A percentile compares a stretch with the other conserved stretches of the same genome.
Evolutionary conservation across 305 asterid species (phyloP).

Genomic region (Euphrasia arctica): DNA sequence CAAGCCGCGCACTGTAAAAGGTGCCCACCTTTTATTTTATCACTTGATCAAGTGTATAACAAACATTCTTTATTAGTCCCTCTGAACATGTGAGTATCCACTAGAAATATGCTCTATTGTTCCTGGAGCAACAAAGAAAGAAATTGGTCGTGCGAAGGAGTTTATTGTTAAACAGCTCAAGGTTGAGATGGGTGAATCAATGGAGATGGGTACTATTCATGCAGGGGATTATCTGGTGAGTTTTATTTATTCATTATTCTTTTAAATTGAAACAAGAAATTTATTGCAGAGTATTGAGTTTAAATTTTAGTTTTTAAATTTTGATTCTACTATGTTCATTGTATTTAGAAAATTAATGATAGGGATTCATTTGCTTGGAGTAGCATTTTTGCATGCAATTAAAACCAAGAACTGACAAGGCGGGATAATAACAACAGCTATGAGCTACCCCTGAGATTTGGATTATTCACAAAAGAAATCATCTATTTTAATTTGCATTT

Average conservation of each 20-base stretch:
- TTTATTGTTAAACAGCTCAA: slow-evolving; percentile 73
- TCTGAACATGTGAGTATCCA: slow-evolving; percentile 42
- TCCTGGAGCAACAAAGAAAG: slow-evolving; percentile 82
- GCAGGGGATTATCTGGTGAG: slow-evolving; percentile 83
- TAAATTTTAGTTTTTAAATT: background rate
- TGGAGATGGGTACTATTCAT: slow-evolving; percentile 80
- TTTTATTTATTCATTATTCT: too few relatives aligned
- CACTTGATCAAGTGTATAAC: slow-evolving; percentile 33
- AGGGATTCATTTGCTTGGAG: too few relatives aligned
- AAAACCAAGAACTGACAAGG: too few relatives aligned
- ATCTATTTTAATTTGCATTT: too few relatives aligned
- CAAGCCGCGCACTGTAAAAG: slow-evolving; percentile 92
- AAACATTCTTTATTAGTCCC: slow-evolving; percentile 31
- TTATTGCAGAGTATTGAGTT: background rate
- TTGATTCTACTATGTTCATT: slow-evolving; percentile 5
- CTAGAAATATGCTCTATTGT: slow-evolving; percentile 78
- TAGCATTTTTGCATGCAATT: too few relatives aligned
- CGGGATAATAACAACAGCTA: too few relatives aligned
- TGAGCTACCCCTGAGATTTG: too few relatives aligned
- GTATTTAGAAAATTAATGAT: too few relatives aligned
- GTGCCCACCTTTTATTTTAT: slow-evolving; percentile 37
- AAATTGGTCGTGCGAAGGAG: slow-evolving; percentile 82
- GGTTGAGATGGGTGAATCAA: slow-evolving; percentile 77
- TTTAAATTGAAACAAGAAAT: background rate
- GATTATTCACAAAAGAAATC: too few relatives aligned